These are phyloP conservation scores for Amylostereum areolatum DNA, from an alignment of 1,284 basidiomycete genomes.

Conservation along the genomic window DNA sequence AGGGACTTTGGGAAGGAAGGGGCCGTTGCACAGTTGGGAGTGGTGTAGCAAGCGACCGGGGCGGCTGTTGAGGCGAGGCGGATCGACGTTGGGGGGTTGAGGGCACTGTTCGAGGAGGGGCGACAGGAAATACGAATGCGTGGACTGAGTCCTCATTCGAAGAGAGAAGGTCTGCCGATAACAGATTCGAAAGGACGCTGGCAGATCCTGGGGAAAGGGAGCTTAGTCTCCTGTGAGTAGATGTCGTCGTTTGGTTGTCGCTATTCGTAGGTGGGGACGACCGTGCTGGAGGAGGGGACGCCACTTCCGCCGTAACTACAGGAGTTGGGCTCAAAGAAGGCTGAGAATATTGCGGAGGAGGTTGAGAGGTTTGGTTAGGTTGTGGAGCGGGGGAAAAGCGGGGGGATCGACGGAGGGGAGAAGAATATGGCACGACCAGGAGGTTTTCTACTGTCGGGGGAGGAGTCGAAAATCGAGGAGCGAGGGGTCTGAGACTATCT, in stretches of 20 bases:
- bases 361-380: neutral
- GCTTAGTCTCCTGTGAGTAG: conserved; percentile 13
- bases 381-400: neutral
- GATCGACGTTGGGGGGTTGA: conserved; percentile 8
- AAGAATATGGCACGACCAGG: neutral
- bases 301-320: neutral
- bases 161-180: conserved; percentile 12
- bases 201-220: conserved; percentile 33
- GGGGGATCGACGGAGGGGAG: conserved; percentile 1
- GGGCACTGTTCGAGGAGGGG: neutral
- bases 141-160: conserved; percentile 2
- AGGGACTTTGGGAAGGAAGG: conserved; percentile 8
- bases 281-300: neutral
- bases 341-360: neutral
- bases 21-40: conserved; percentile 11
- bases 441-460: neutral
- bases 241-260: conserved; percentile 4
- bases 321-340: neutral
- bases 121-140: conserved; percentile 4
- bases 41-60: neutral
- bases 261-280: conserved; percentile 1
- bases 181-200: conserved; percentile 24
- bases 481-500: too few species aligned
- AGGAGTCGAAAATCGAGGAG: too few species aligned
- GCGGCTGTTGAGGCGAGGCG: conserved; percentile 1